A percentile compares a stretch with the other conserved stretches of the same genome.
phyloP scores from a whole-genome alignment of 352 stramenopile genomes.

The Globisporangium spinosum region DNA sequence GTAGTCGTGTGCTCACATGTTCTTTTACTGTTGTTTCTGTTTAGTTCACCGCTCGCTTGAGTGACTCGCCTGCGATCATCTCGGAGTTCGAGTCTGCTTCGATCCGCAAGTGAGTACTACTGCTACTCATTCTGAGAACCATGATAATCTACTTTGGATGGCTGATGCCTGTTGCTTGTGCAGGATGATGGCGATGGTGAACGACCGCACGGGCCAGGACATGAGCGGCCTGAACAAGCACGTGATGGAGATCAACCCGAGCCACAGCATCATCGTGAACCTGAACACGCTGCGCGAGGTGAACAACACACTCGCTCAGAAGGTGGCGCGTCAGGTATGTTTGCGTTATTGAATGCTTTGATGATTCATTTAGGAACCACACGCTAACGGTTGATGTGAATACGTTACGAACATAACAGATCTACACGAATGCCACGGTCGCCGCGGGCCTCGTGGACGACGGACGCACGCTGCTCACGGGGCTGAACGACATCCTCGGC shows the following conservation, averaged over 20 bases:
- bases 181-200: constrained; percentile 98
- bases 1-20: not conserved
- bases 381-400: constrained; percentile 10
- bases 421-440: constrained; percentile 99
- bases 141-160: not conserved
- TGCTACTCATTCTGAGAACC: not conserved
- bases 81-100: constrained; percentile 97
- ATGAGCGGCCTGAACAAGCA: constrained; percentile 83
- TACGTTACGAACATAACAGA: constrained; percentile 63
- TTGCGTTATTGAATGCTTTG: not conserved
- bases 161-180: not conserved
- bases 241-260: constrained; percentile 98
- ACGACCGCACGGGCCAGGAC: constrained; percentile 67
- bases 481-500: constrained; percentile 94
- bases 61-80: constrained; percentile 97
- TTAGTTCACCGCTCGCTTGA: constrained; percentile 88
- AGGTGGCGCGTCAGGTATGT: constrained; percentile 72
- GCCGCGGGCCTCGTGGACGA: constrained; percentile 98
- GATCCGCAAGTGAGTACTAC: constrained; percentile 84
- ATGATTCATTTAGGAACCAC: not conserved
- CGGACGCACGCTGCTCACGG: constrained; percentile 94
- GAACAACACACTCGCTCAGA: constrained; percentile 83
- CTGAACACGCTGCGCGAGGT: constrained; percentile 85
- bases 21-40: not conserved
- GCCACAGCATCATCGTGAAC: constrained; percentile 95